Base-by-base conservation (phyloP, 2,329 filamentous ascomycete species). In the Xylaria multiplex region DNA sequence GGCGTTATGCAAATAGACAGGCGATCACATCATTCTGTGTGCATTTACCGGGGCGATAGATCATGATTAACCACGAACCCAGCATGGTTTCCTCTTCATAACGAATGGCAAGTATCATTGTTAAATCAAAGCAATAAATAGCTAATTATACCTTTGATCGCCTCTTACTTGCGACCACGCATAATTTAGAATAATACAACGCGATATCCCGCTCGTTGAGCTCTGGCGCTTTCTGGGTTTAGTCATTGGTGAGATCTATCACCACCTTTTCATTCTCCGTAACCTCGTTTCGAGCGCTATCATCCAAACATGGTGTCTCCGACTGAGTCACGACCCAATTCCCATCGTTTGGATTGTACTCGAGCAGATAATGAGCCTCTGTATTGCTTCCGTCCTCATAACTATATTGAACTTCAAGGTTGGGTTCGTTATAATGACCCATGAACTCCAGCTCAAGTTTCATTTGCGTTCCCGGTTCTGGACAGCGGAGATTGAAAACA, bases 391-490 rank as follows among this genome's bases (percentile, higher is more conserved):
- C 64, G 2, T 45, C 66, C 0, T 50, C 49, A 27, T 72, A 71
- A 16, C 62, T 58, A 53, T 75, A 71, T 11, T 49, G 52, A 45
- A 79, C 64, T 55, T 78, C 75, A 42, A 83, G 54, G 43, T 79
- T 80, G 0, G 81, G 81, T 67, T 84, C 82, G 2, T 77, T 76
- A 35, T 83, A 84, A 58, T 84, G 77, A 0, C 82, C 81, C 80
- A 84, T 84, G 9, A 84, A 83, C 66, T 83, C 78, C 3, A 84
- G 69, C 24, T 81, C 78, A 0, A 83, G 69, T n/a, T 75, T 77
- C 22, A 82, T 56, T 2, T 72, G 35, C 3, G 70, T 67, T 0
- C 71, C 76, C 0, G 53, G 24, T 3, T 72, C 70, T 1, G 77
- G 53, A 0, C 67, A 67, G 2, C 79, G 77, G 11, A 81, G 77